A percentile compares a stretch with the other conserved stretches of the same genome.
Evolutionary conservation across 371 early-diverging fungal species (phyloP).

Genomic region (Saksenaea vasiformis): DNA sequence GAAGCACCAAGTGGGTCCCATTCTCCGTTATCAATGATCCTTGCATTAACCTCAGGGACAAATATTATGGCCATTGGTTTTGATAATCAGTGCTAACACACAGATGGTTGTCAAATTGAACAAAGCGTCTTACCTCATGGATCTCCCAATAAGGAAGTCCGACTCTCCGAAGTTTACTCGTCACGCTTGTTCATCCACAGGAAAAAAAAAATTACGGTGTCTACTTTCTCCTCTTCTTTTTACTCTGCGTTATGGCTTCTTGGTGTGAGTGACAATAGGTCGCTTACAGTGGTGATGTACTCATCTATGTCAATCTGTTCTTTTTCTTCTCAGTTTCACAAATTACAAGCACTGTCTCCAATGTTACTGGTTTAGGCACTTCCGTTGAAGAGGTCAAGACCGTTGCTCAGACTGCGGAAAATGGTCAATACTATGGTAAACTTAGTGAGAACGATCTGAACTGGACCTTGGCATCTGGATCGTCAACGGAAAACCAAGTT

Average conservation of each 20-base stretch:
- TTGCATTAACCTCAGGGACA: too few species aligned
- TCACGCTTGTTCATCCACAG: too few species aligned
- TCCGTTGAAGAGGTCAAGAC: constrained; percentile 45
- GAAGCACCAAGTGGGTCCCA: too few species aligned
- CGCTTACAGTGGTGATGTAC: background rate
- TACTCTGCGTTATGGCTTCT: constrained; percentile 26
- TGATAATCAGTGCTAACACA: too few species aligned
- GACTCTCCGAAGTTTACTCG: too few species aligned
- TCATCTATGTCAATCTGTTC: background rate
- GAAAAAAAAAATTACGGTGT: background rate
- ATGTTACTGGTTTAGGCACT: constrained; percentile 41
- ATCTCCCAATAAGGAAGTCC: too few species aligned
- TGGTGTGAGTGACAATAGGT: constrained; percentile 27
- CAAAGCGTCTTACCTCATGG: too few species aligned
- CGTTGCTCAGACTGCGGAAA: constrained; percentile 56
- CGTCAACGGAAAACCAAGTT: constrained; percentile 89
- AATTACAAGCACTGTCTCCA: constrained; percentile 49
- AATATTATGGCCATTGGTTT: too few species aligned
- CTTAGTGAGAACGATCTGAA: constrained; percentile 66
- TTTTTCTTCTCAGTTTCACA: constrained; percentile 38
- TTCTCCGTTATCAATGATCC: too few species aligned
- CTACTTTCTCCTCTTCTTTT: constrained; percentile 1
- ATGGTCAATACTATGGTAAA: constrained; percentile 59
- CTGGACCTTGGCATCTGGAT: constrained; percentile 72
- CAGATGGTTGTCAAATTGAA: too few species aligned